Evolutionary conservation across 2,329 filamentous ascomycete genomes (phyloP).

Genomic region (Ceratocystis eucalypticola): DNA sequence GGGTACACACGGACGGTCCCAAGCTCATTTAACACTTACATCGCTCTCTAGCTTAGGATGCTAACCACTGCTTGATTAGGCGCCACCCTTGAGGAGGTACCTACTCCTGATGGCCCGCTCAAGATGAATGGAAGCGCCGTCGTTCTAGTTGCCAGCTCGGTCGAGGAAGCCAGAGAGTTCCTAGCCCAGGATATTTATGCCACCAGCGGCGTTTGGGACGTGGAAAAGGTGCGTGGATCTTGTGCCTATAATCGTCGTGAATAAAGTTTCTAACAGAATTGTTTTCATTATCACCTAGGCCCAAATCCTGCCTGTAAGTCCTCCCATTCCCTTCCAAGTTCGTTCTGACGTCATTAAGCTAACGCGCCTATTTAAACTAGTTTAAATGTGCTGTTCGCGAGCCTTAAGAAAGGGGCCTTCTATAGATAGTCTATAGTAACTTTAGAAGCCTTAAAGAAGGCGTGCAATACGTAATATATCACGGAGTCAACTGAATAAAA

Average conservation of each 20-base stretch:
- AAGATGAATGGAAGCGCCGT: constrained; percentile 65
- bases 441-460: background rate
- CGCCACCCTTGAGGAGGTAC: constrained; percentile 52
- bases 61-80: constrained; percentile 31
- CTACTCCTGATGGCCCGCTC: constrained; percentile 42
- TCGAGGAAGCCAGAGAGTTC: constrained; percentile 53
- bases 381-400: constrained; percentile 33
- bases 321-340: no score
- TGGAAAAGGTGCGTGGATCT: constrained; percentile 41
- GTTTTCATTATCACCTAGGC: constrained; percentile 25
- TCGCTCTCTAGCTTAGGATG: background rate
- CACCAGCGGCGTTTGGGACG: constrained; percentile 64
- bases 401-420: constrained; percentile 20
- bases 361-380: constrained; percentile 17
- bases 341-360: background rate
- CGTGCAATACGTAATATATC: background rate
- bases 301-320: constrained; percentile 37
- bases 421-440: background rate
- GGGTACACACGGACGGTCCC: constrained; percentile 22
- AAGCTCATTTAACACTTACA: background rate
- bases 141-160: constrained; percentile 50
- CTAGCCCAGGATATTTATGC: constrained; percentile 63
- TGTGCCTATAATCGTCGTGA: background rate
- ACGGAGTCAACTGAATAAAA: background rate
- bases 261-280: background rate